A percentile compares a stretch with the other conserved stretches of the same genome.
phyloP scores from a whole-genome alignment of 768 basidiomycete genomes.

The Grammothele lineata region DNA sequence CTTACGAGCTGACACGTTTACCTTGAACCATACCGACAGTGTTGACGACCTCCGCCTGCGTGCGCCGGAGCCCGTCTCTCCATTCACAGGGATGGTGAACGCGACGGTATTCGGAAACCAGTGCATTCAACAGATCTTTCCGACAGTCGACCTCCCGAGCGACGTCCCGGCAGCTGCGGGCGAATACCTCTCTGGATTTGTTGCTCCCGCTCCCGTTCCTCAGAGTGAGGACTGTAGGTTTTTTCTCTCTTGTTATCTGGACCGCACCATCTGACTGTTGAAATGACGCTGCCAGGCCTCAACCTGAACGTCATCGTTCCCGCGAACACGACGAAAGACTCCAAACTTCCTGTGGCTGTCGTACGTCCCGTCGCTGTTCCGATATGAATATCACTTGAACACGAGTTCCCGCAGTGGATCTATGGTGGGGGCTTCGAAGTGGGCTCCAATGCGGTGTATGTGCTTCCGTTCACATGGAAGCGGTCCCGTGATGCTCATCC shows the following conservation, averaged over 20 bases:
- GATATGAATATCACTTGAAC: too few relatives aligned
- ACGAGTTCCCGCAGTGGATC: slow-evolving; percentile 10
- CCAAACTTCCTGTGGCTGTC: slow-evolving; percentile 7
- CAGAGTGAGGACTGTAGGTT: slow-evolving; percentile 17
- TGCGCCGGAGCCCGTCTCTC: slow-evolving; percentile 8
- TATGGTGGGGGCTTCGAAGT: slow-evolving; percentile 8
- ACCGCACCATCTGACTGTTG: not conserved
- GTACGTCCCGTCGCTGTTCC: not conserved
- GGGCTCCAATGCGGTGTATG: slow-evolving; percentile 5
- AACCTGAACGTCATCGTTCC: not conserved
- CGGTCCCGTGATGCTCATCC: too few relatives aligned
- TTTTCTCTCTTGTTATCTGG: too few relatives aligned
- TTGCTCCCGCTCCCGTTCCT: not conserved
- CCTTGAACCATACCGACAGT: slow-evolving; percentile 2
- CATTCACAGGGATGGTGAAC: slow-evolving; percentile 8
- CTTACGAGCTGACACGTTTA: too few relatives aligned
- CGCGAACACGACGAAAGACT: not conserved
- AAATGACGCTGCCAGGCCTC: not conserved
- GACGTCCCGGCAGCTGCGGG: not conserved
- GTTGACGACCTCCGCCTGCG: slow-evolving; percentile 19
- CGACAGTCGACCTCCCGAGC: not conserved
- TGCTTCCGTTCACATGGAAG: not conserved
- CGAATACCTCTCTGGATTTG: not conserved
- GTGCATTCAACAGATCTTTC: slow-evolving; percentile 14
- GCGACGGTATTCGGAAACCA: slow-evolving; percentile 17